These are phyloP conservation scores for Skeletonema marinoi DNA, from an alignment of 108 stramenopile species.

Conservation along the genomic window DNA sequence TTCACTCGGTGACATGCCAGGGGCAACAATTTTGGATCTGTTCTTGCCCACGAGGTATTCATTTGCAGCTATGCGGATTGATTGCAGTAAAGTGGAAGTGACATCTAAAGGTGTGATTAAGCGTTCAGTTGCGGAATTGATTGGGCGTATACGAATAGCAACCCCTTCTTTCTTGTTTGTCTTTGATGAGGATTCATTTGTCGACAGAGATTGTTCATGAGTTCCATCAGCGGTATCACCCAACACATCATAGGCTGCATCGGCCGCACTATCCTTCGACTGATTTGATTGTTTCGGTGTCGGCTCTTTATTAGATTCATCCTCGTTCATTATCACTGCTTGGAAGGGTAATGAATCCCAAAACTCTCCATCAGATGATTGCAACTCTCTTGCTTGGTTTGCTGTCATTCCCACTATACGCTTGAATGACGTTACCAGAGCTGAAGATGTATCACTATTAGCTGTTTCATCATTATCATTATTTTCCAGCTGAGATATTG, in stretches of 20 bases:
- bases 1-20: slow-evolving; percentile 30
- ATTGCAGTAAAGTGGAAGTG: slow-evolving; percentile 49
- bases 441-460: not conserved
- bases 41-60: slow-evolving; percentile 46
- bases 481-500: slow-evolving; percentile 2
- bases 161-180: slow-evolving; percentile 30
- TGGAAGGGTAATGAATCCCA: slow-evolving; percentile 52
- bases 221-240: slow-evolving; percentile 6
- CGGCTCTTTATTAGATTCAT: slow-evolving; percentile 25
- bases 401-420: slow-evolving; percentile 61
- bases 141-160: slow-evolving; percentile 29
- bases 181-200: not conserved
- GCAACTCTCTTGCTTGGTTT: slow-evolving; percentile 41
- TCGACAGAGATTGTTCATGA: not conserved
- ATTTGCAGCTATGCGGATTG: slow-evolving; percentile 56
- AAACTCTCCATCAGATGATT: slow-evolving; percentile 50
- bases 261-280: not conserved
- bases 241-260: slow-evolving; percentile 33
- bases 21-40: slow-evolving; percentile 50
- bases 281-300: not conserved
- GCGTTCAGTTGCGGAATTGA: slow-evolving; percentile 12
- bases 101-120: slow-evolving; percentile 58
- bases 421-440: slow-evolving; percentile 61
- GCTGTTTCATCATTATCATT: not conserved
- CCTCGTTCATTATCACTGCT: slow-evolving; percentile 26